Percentiles rank a stretch among this genome's conserved stretches.
These are phyloP conservation scores for Fraxinus baroniana DNA, from an alignment of 305 asterid genomes.

Conservation along the genomic window DNA sequence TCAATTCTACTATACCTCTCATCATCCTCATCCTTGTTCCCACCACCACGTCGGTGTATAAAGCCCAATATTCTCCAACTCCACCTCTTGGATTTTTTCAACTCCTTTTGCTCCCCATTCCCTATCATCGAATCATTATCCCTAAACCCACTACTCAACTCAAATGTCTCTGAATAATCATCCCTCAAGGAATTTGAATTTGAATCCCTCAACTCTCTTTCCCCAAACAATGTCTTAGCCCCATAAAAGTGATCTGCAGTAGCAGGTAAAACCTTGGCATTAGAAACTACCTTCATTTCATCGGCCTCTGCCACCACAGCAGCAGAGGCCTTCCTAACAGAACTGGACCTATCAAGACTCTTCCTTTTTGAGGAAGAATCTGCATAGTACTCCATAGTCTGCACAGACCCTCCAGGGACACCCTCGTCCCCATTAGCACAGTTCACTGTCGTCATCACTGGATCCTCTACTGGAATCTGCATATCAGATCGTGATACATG, in stretches of 20 bases:
- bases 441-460: constrained; percentile 14
- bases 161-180: constrained; percentile 74
- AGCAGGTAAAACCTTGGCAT: constrained; percentile 59
- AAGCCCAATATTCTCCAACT: constrained; percentile 80
- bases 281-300: constrained; percentile 55
- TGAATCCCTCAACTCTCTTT: constrained; percentile 46
- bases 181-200: constrained; percentile 61
- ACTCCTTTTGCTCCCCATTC: constrained; percentile 58
- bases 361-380: constrained; percentile 88
- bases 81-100: constrained; percentile 80
- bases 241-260: constrained; percentile 45
- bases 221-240: constrained; percentile 46
- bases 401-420: constrained; percentile 80
- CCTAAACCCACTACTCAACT: constrained; percentile 57
- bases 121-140: constrained; percentile 52
- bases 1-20: constrained; percentile 60
- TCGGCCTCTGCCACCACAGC: constrained; percentile 80
- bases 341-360: constrained; percentile 92
- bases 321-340: constrained; percentile 76
- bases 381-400: constrained; percentile 76
- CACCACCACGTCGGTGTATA: constrained; percentile 52
- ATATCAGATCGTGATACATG: constrained; percentile 50
- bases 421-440: constrained; percentile 35
- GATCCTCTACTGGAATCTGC: constrained; percentile 76
- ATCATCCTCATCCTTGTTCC: constrained; percentile 58